These are phyloP conservation scores for Musa balbisiana DNA, from an alignment of 202 grass and related monocot genomes.

Conservation along the genomic window DNA sequence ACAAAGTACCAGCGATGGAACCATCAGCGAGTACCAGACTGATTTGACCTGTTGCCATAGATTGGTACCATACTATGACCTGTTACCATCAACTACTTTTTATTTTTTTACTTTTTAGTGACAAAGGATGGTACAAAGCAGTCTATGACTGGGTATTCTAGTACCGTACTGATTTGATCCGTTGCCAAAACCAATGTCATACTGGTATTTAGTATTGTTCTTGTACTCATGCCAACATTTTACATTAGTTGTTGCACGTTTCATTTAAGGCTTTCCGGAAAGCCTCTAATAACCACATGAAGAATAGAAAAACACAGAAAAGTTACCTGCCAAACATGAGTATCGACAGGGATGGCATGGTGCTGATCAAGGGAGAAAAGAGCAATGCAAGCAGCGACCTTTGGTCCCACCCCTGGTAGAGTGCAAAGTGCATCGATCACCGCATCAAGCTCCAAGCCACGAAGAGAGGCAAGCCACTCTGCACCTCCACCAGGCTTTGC, in stretches of 20 bases:
- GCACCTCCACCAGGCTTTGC: constrained; percentile 62
- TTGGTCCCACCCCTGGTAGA: constrained; percentile 77
- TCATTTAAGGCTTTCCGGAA: too few relatives aligned
- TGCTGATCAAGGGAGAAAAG: constrained; percentile 94
- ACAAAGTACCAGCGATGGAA: too few relatives aligned
- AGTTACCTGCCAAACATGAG: constrained; percentile 86
- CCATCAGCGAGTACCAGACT: too few relatives aligned
- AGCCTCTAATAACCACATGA: neutral
- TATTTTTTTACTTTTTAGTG: too few relatives aligned
- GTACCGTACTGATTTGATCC: too few relatives aligned
- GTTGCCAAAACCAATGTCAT: too few relatives aligned
- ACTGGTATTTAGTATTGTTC: too few relatives aligned
- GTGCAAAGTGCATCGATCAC: constrained; percentile 79
- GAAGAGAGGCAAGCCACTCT: constrained; percentile 74
- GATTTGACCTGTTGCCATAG: too few relatives aligned
- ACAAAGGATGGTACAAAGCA: too few relatives aligned
- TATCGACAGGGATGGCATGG: constrained; percentile 87
- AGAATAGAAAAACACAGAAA: constrained; percentile 7
- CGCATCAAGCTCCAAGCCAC: constrained; percentile 42
- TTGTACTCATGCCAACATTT: neutral
- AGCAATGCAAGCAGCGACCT: constrained; percentile 88
- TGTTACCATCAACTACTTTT: too few relatives aligned
- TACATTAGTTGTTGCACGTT: neutral
- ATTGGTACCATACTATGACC: too few relatives aligned
- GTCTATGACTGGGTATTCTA: too few relatives aligned